These are phyloP conservation scores for Trametes sp. DNA, from an alignment of 1,284 basidiomycete genomes.

Conservation along the genomic window DNA sequence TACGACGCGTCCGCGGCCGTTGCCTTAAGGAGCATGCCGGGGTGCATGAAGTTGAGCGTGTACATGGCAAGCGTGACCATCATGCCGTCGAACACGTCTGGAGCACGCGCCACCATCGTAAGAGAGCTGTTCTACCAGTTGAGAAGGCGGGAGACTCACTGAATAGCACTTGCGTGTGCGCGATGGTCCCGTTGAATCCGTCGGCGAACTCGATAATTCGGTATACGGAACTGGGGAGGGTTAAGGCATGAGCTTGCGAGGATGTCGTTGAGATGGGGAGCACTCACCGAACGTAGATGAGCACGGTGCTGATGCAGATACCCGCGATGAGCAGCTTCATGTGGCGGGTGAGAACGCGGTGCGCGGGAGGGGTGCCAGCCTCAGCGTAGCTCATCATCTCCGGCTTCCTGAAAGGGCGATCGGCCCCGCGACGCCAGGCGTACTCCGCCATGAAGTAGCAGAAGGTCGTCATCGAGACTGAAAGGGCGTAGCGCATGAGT, in stretches of 20 bases:
- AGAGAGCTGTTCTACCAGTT: not conserved
- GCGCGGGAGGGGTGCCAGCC: not conserved
- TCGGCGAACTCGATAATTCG: slow-evolving; percentile 50
- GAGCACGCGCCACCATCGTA: not conserved
- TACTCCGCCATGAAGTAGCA: slow-evolving; percentile 26
- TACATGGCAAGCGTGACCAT: slow-evolving; percentile 63
- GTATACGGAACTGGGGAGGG: slow-evolving; percentile 17
- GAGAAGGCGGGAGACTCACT: slow-evolving; percentile 39
- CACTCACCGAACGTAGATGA: slow-evolving; percentile 28
- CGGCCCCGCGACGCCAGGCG: slow-evolving; percentile 17
- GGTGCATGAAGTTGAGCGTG: slow-evolving; percentile 61
- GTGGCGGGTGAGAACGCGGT: slow-evolving; percentile 10
- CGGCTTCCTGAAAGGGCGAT: slow-evolving; percentile 23
- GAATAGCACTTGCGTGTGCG: slow-evolving; percentile 58
- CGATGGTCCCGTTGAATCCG: slow-evolving; percentile 59
- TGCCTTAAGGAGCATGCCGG: slow-evolving; percentile 41
- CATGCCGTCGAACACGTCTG: slow-evolving; percentile 56
- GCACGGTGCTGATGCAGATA: slow-evolving; percentile 19
- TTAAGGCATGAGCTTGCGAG: not conserved
- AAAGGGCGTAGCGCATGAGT: slow-evolving; percentile 23
- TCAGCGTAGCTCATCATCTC: not conserved
- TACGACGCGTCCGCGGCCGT: slow-evolving; percentile 12
- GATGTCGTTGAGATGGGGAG: too few relatives aligned
- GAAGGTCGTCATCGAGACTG: slow-evolving; percentile 26
- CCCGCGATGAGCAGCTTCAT: slow-evolving; percentile 28